Percentiles rank a stretch among this genome's conserved stretches.
Evolutionary conservation across 202 grass and related monocot genomes (phyloP).

Genomic region (Zizania palustris): DNA sequence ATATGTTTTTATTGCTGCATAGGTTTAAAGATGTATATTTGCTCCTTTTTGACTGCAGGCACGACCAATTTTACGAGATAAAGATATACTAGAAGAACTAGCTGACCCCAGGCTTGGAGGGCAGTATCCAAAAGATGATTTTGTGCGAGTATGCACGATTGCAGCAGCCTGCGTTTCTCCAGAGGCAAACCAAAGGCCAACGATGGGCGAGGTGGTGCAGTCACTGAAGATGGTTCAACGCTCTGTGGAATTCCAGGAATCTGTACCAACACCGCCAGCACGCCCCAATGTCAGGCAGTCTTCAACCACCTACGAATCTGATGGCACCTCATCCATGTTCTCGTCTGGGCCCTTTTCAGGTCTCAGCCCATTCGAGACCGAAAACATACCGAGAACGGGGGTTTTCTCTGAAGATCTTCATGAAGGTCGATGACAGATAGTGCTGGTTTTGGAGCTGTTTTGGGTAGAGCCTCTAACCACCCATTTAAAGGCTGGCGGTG

Average conservation of each 20-base stretch:
- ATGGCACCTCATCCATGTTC: constrained; percentile 98
- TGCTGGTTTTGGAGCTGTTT: constrained; percentile 36
- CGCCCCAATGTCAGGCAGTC: constrained; percentile 57
- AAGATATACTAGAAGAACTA: constrained; percentile 82
- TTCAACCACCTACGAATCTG: constrained; percentile 75
- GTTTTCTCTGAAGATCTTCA: constrained; percentile 96
- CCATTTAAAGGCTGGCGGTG: constrained; percentile 44
- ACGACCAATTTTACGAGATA: constrained; percentile 88
- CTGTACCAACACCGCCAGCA: constrained; percentile 56
- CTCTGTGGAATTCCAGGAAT: constrained; percentile 70
- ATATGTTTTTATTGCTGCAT: not conserved
- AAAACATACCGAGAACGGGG: constrained; percentile 67
- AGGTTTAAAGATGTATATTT: constrained; percentile 15
- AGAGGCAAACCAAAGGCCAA: constrained; percentile 91
- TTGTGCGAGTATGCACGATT: constrained; percentile 92
- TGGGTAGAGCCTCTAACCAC: constrained; percentile 36
- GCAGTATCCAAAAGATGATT: constrained; percentile 88
- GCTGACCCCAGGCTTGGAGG: constrained; percentile 69
- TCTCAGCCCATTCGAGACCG: constrained; percentile 84
- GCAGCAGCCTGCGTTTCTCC: constrained; percentile 92
- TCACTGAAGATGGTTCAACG: constrained; percentile 99
- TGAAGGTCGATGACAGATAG: constrained; percentile 70
- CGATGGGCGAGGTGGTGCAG: constrained; percentile 98
- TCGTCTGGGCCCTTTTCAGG: constrained; percentile 96
- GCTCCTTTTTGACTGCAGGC: constrained; percentile 51